A percentile compares a stretch with the other conserved stretches of the same genome.
phyloP scores from a whole-genome alignment of 179 eudicot genomes.

The Spergularia azorica region DNA sequence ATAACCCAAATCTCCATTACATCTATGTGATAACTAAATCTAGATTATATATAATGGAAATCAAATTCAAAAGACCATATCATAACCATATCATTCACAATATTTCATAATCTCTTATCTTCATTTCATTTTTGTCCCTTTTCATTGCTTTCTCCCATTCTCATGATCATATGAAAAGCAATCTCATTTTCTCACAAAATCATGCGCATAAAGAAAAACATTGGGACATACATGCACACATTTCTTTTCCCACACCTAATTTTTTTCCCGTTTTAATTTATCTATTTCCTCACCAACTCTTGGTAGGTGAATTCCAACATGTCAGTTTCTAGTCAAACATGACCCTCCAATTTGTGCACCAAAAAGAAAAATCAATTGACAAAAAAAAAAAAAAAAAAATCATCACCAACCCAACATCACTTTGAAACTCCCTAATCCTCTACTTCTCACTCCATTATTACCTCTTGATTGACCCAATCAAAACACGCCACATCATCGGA shows the following conservation, averaged over 20 bases:
- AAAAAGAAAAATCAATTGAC: too few relatives aligned
- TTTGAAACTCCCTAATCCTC: slow-evolving; percentile 25
- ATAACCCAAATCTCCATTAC: too few relatives aligned
- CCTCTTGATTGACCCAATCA: neutral
- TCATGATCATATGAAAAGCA: neutral
- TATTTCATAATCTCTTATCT: neutral
- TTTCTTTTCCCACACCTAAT: neutral
- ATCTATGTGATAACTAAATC: too few relatives aligned
- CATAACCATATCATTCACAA: neutral
- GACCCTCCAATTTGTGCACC: slow-evolving; percentile 8
- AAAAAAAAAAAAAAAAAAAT: neutral
- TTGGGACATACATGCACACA: neutral
- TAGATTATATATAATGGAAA: too few relatives aligned
- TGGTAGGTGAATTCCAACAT: slow-evolving; percentile 43
- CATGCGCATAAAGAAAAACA: slow-evolving; percentile 21
- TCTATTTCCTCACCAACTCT: slow-evolving; percentile 36
- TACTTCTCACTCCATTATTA: neutral
- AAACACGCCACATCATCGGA: neutral
- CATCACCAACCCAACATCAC: slow-evolving; percentile 12
- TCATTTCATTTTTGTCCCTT: neutral
- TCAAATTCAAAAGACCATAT: too few relatives aligned
- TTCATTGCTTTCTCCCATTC: neutral
- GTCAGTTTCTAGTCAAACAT: slow-evolving; percentile 35
- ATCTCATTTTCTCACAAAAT: neutral
- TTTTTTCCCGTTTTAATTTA: neutral